Conservation (phyloP, 2,329 filamentous ascomycete genomes). For the Colletotrichum liriopes region DNA sequence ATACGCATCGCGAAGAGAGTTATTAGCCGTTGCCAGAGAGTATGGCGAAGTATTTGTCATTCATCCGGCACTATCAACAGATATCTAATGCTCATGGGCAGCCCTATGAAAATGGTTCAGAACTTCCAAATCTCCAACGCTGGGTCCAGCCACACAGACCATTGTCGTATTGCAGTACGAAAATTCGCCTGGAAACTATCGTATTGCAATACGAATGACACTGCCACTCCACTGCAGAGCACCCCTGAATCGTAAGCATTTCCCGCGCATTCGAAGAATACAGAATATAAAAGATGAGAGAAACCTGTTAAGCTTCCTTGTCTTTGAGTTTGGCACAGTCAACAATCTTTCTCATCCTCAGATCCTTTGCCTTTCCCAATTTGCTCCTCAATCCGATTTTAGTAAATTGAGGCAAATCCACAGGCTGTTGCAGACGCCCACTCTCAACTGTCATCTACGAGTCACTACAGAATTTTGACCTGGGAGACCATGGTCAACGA, state of each 20-base stretch:
- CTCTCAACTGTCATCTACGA: not conserved
- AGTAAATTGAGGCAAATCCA: too few species aligned
- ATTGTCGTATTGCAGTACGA: not conserved
- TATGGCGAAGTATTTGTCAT: not conserved
- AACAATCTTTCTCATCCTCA: not conserved
- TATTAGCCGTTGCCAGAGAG: too few species aligned
- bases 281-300: not conserved
- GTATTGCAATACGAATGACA: not conserved
- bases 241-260: not conserved
- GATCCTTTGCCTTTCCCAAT: not conserved
- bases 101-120: not conserved
- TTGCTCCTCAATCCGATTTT: not conserved
- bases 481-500: constrained; percentile 24
- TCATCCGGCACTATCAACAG: not conserved
- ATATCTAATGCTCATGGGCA: not conserved
- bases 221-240: not conserved
- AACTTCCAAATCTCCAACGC: not conserved
- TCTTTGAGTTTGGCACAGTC: not conserved
- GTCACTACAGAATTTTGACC: too few species aligned
- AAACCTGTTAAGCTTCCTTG: too few species aligned
- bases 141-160: too few species aligned
- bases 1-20: too few species aligned
- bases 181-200: not conserved
- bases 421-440: not conserved
- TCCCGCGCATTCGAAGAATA: not conserved